Base-by-base conservation (phyloP, 1,284 basidiomycete genomes). In the Sporisorium iseilematis-ciliati region DNA sequence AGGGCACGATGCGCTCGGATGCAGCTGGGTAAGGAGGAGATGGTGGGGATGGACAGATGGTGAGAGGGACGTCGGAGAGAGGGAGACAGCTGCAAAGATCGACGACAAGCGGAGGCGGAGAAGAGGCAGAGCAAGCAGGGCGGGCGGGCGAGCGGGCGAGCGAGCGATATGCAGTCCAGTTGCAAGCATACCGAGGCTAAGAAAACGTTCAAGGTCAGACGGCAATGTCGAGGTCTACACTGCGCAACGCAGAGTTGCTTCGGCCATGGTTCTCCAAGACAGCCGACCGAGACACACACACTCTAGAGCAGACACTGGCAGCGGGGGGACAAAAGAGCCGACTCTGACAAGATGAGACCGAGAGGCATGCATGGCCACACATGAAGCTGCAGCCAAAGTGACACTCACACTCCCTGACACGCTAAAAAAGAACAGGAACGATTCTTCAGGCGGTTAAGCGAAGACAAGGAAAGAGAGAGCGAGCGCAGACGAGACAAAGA, bases 61-160 rank as follows among this genome's bases (percentile, higher is more conserved):
- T n/a, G 59, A 12, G 64, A n/a, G n/a, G n/a, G n/a, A n/a, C n/a
- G n/a, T n/a, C n/a, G n/a, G n/a, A n/a, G n/a, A 54, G 65, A 58
- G 41, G 29, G 55, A 41, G 56, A 33, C 51, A 63, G 60, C 52
- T 69, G 66, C 66, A 70, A 59, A 60, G 67, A 61, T 61, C 67
- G 62, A 65, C 62, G 62, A 65, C 62, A 58, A 65, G 62, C 62
- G 62, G 67, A 64, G 50, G 52, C 38, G 38, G 43, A 60, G 57
- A 45, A 41, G 41, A 59, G 33, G 50, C 55, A 25, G 55, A 50
- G 38, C 52, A 21, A 56, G 40, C n/a, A n/a, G n/a, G n/a, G n/a
- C n/a, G n/a, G n/a, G n/a, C n/a, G n/a, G n/a, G n/a, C n/a, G n/a
- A n/a, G n/a, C n/a, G n/a, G n/a, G n/a, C 25, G 56, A 53, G 56